A percentile compares a stretch with the other conserved stretches of the same genome.
These are phyloP conservation scores for Ceratobasidium sp. DNA, from an alignment of 1,284 basidiomycete species.

Conservation along the genomic window DNA sequence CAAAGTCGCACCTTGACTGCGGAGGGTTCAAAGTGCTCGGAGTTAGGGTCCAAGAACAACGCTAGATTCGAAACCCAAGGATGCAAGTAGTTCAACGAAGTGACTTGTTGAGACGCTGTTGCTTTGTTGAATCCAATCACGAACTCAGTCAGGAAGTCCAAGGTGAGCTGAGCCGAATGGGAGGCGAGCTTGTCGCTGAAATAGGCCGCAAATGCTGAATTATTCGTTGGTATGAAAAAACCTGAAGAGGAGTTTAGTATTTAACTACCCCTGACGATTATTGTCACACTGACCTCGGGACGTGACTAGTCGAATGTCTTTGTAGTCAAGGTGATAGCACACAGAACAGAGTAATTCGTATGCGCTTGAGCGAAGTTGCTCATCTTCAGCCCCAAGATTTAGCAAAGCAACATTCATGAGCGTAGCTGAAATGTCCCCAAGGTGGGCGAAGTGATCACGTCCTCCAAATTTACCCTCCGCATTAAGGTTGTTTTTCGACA, in stretches of 20 bases:
- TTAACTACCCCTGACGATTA: conserved; percentile 46
- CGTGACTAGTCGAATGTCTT: conserved; percentile 75
- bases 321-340: conserved; percentile 82
- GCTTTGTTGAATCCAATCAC: conserved; percentile 69
- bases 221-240: conserved; percentile 79
- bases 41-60: conserved; percentile 77
- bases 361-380: conserved; percentile 80
- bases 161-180: conserved; percentile 81
- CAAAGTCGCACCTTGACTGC: conserved; percentile 81
- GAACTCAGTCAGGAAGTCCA: conserved; percentile 90
- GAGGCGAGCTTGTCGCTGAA: conserved; percentile 80
- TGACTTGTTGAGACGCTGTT: conserved; percentile 69
- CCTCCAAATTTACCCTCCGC: conserved; percentile 68
- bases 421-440: conserved; percentile 86
- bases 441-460: conserved; percentile 75
- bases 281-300: conserved; percentile 69
- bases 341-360: conserved; percentile 84
- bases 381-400: conserved; percentile 78
- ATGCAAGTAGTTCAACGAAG: conserved; percentile 82
- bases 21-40: conserved; percentile 74
- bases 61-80: conserved; percentile 89
- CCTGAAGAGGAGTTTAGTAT: conserved; percentile 59
- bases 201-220: conserved; percentile 71
- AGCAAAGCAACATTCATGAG: conserved; percentile 85
- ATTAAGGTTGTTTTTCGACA: conserved; percentile 76